A percentile compares a stretch with the other conserved stretches of the same genome.
Evolutionary conservation across 139 green algal genomes (phyloP).

Genomic region (Spirogloea muscicola): DNA sequence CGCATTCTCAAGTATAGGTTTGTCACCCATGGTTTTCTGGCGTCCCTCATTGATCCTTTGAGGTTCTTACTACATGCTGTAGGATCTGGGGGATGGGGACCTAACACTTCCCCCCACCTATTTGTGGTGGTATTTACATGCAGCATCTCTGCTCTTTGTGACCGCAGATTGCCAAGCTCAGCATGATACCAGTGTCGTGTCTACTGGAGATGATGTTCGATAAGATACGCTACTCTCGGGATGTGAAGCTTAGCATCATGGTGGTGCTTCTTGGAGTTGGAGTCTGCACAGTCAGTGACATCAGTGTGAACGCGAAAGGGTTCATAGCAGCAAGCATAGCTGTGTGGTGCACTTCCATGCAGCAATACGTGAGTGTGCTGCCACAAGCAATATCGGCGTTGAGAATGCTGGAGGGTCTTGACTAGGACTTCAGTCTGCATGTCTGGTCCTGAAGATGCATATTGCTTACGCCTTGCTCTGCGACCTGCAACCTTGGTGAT

Average conservation of each 20-base stretch:
- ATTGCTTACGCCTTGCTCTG: too few species aligned
- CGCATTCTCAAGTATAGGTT: background rate
- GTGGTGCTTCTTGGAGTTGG: slow-evolving; percentile 74
- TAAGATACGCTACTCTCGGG: slow-evolving; percentile 56
- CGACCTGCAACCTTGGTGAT: too few species aligned
- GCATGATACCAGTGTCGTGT: slow-evolving; percentile 91
- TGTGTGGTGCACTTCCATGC: slow-evolving; percentile 28
- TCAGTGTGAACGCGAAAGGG: slow-evolving; percentile 33
- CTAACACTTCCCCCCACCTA: background rate
- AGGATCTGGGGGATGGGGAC: background rate
- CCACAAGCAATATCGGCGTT: too few species aligned
- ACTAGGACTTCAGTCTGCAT: background rate
- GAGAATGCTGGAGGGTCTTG: too few species aligned
- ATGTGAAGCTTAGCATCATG: slow-evolving; percentile 59
- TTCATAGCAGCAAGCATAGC: slow-evolving; percentile 34
- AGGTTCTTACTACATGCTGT: too few species aligned
- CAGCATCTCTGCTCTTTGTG: background rate
- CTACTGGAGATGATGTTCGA: slow-evolving; percentile 78
- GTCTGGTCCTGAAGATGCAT: background rate
- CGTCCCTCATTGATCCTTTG: background rate
- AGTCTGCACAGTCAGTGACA: slow-evolving; percentile 32
- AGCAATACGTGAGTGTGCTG: slow-evolving; percentile 50
- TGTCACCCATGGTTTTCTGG: background rate
- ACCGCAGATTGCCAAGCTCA: slow-evolving; percentile 81
- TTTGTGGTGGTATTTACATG: background rate